Conservation (phyloP, 139 green algal genomes). For the Micromonas commoda region DNA sequence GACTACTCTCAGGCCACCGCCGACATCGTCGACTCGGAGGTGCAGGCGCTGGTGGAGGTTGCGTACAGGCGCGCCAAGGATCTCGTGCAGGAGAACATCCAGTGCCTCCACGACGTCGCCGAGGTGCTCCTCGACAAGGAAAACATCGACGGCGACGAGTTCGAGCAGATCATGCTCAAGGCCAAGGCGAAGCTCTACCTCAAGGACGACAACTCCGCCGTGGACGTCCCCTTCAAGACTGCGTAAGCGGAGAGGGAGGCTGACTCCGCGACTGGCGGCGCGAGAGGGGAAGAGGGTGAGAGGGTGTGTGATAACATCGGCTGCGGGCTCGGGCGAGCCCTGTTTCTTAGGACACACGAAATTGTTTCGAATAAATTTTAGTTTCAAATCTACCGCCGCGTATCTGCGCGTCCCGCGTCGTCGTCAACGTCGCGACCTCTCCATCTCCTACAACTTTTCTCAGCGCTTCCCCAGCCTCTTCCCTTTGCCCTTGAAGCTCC, state of each 20-base stretch:
- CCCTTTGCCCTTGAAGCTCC: conserved; percentile 9
- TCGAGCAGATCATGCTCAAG: conserved; percentile 78
- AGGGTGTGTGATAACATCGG: background rate
- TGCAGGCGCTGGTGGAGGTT: conserved; percentile 82
- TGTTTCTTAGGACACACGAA: background rate
- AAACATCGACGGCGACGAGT: conserved; percentile 96
- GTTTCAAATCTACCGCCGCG: background rate
- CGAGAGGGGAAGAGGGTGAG: background rate
- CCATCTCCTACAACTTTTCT: no score
- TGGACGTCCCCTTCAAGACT: conserved; percentile 27
- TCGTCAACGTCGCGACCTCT: no score
- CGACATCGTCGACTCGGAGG: conserved; percentile 87
- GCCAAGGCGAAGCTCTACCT: conserved; percentile 81
- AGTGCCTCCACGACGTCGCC: conserved; percentile 82
- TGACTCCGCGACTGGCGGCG: background rate
- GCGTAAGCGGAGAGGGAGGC: background rate
- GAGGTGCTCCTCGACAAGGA: conserved; percentile 95
- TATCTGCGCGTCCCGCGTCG: no score
- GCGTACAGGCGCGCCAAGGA: conserved; percentile 97
- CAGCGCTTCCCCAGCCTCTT: background rate
- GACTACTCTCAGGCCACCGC: conserved; percentile 81
- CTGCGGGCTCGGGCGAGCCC: background rate
- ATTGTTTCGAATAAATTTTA: background rate
- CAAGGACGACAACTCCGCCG: conserved; percentile 57
- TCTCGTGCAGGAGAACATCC: conserved; percentile 81